Conservation (phyloP, 1,139 yeast species). For the Suhomyces maxii region DNA sequence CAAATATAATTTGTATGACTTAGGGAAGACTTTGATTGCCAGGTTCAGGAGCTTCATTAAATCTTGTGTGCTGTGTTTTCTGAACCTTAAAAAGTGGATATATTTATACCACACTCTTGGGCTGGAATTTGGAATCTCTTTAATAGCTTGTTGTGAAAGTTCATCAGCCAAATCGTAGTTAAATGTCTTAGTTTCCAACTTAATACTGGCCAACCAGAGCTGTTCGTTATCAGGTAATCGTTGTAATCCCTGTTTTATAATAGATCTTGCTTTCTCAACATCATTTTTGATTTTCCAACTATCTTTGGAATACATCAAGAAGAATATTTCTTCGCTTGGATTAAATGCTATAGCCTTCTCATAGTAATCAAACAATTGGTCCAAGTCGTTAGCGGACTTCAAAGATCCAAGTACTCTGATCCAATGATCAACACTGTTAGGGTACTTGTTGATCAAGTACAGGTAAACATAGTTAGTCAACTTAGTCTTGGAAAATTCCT, state of each 20-base stretch:
- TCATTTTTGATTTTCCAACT: slow-evolving; percentile 53
- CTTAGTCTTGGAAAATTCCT: slow-evolving; percentile 25
- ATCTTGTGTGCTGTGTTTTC: slow-evolving; percentile 1
- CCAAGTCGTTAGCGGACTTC: slow-evolving; percentile 23
- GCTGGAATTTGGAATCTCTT: slow-evolving; percentile 32
- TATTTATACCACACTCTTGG: slow-evolving; percentile 64
- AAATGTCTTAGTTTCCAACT: slow-evolving; percentile 51
- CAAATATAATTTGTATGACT: slow-evolving; percentile 50
- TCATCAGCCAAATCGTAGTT: slow-evolving; percentile 41
- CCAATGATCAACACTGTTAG: slow-evolving; percentile 60
- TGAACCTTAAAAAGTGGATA: slow-evolving; percentile 53
- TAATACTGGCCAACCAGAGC: slow-evolving; percentile 71
- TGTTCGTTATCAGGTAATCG: slow-evolving; percentile 47
- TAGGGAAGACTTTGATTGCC: slow-evolving; percentile 50
- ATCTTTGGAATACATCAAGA: slow-evolving; percentile 74
- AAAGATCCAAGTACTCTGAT: slow-evolving; percentile 48
- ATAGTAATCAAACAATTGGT: slow-evolving; percentile 48
- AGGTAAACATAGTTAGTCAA: slow-evolving; percentile 51
- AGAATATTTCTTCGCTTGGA: slow-evolving; percentile 51
- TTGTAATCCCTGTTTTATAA: slow-evolving; percentile 50
- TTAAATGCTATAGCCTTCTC: slow-evolving; percentile 50
- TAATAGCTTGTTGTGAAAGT: slow-evolving; percentile 43
- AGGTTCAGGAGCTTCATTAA: slow-evolving; percentile 33
- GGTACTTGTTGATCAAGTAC: slow-evolving; percentile 45
- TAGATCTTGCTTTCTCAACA: slow-evolving; percentile 50